These are phyloP conservation scores for Zymoseptoria crescenta DNA, from an alignment of 2,329 filamentous ascomycete genomes.

Conservation along the genomic window DNA sequence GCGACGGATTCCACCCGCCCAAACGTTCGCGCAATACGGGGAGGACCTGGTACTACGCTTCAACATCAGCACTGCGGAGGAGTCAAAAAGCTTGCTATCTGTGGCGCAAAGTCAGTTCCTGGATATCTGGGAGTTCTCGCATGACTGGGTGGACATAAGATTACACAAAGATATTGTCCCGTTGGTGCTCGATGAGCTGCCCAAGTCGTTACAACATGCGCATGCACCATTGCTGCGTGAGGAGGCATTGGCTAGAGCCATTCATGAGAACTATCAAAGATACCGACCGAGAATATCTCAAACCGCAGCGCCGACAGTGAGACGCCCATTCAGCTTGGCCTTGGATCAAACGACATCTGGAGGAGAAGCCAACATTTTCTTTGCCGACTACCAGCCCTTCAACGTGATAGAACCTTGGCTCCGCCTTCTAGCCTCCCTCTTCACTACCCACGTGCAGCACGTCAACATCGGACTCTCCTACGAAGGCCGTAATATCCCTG, in stretches of 20 bases:
- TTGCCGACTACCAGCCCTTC: constrained; percentile 83
- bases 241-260: constrained; percentile 58
- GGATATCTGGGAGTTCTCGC: constrained; percentile 82
- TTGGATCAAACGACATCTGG: constrained; percentile 15
- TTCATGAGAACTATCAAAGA: constrained; percentile 64
- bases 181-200: constrained; percentile 71
- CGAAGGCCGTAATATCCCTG: constrained; percentile 79
- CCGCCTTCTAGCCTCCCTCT: constrained; percentile 81
- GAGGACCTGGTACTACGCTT: constrained; percentile 86
- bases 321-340: constrained; percentile 20
- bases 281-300: constrained; percentile 24
- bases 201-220: constrained; percentile 60
- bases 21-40: constrained; percentile 48
- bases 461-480: constrained; percentile 75
- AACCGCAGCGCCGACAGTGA: neutral
- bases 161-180: constrained; percentile 68
- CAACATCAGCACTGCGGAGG: constrained; percentile 60
- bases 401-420: constrained; percentile 87
- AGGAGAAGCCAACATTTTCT: constrained; percentile 62
- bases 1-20: constrained; percentile 12
- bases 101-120: constrained; percentile 69
- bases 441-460: constrained; percentile 67
- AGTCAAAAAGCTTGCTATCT: constrained; percentile 63
- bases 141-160: constrained; percentile 76
- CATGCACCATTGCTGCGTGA: constrained; percentile 74